These are phyloP conservation scores for Oemleria cerasiformis DNA, from an alignment of 306 rosid species.

Conservation along the genomic window DNA sequence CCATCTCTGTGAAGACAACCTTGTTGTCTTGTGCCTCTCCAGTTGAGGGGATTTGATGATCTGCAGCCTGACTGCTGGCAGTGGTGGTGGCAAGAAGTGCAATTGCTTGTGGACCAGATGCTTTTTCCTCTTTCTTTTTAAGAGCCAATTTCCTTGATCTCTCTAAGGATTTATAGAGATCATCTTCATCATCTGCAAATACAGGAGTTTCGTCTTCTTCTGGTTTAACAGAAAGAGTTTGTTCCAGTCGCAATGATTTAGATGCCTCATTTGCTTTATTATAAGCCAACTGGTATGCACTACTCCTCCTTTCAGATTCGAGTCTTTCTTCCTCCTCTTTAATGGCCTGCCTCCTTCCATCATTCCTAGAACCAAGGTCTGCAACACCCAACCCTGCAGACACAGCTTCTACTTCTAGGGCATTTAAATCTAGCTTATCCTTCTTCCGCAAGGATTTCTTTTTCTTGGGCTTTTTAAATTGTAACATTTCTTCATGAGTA, in stretches of 20 bases:
- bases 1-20: conserved; percentile 95
- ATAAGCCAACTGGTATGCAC: conserved; percentile 81
- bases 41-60: conserved; percentile 43
- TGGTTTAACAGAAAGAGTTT: conserved; percentile 39
- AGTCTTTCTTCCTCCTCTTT: conserved; percentile 68
- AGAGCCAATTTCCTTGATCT: conserved; percentile 76
- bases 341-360: conserved; percentile 57
- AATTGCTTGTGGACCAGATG: conserved; percentile 70
- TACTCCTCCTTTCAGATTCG: conserved; percentile 75
- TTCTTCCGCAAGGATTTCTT: conserved; percentile 86
- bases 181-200: conserved; percentile 82
- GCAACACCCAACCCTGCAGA: conserved; percentile 87
- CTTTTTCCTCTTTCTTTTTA: conserved; percentile 58
- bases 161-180: conserved; percentile 72
- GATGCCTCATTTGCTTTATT: conserved; percentile 92
- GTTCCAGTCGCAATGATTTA: conserved; percentile 61
- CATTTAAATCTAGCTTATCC: conserved; percentile 84
- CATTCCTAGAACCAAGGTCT: conserved; percentile 88
- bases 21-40: conserved; percentile 75
- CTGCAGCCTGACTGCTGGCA: conserved; percentile 42
- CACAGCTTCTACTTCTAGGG: conserved; percentile 93
- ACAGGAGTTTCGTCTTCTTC: conserved; percentile 63
- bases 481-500: conserved; percentile 85
- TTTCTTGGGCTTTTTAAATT: conserved; percentile 88
- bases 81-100: conserved; percentile 66